Conservation (phyloP, 2,329 filamentous ascomycete genomes). For the Gnomoniopsis smithogilvyi region DNA sequence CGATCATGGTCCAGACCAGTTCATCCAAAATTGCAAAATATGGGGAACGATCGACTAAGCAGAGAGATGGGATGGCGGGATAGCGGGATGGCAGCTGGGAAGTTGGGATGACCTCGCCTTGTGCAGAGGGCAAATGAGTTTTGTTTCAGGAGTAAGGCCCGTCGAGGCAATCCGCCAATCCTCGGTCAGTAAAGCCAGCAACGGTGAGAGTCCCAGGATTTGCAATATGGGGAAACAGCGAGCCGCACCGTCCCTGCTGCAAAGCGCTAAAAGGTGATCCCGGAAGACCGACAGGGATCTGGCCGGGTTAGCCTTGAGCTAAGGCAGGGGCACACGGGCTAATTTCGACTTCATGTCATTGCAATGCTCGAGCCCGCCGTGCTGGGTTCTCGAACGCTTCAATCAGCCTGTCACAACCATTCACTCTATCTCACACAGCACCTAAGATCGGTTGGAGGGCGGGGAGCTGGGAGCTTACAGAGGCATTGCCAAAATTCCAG, state of each 20-base stretch:
- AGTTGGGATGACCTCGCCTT: not conserved
- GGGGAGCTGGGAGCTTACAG: no score
- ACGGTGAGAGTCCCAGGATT: not conserved
- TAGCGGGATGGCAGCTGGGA: not conserved
- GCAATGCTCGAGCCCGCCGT: not conserved
- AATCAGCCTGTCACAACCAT: not conserved
- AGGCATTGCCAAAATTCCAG: not conserved
- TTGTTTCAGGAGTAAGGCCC: conserved; percentile 17
- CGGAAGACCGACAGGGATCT: not conserved
- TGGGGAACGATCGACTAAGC: not conserved
- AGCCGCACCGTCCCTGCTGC: not conserved
- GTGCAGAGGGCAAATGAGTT: conserved; percentile 9
- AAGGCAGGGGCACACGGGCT: conserved; percentile 7
- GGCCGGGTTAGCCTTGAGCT: not conserved
- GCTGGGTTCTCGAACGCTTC: not conserved
- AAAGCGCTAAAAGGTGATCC: not conserved
- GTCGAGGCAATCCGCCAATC: conserved; percentile 1
- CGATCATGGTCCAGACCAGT: not conserved
- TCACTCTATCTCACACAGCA: not conserved
- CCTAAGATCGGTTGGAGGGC: no score
- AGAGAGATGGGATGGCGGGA: conserved; percentile 2
- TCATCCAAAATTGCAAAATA: not conserved
- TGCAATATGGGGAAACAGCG: conserved; percentile 2
- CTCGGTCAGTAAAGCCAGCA: no score
- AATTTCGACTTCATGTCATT: not conserved